Evolutionary conservation across 176 grass and related monocot species (phyloP), one percentile per base, ranked within the genome.

Genomic region (Triticum timopheevii): DNA sequence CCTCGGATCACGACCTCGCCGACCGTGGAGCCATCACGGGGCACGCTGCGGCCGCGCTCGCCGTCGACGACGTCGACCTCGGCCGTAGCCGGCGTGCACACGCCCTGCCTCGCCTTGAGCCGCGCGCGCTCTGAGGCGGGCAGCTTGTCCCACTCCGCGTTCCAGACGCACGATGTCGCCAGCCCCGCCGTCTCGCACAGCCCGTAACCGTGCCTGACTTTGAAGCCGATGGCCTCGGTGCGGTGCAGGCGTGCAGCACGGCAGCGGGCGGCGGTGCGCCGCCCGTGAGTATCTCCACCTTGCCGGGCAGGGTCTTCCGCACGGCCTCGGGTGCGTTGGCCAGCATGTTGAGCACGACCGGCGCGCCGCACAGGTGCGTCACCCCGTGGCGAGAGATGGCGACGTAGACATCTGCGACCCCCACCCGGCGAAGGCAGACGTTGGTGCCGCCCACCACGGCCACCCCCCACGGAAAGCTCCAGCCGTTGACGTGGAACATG

Each of bases 401-500:
- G 27, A 80, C 77, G 91, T 86, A 93, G 35, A 97, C 74, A 44
- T 67, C 64, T 0, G 40, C 40, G 40, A 10, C 40, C 10, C 11
- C 40, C 8, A 42, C 12, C 25, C 65, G 49, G 93, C 91, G 63
- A 93, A 45, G 10, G 42, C 42, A 45, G 42, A 45, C 11, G 42
- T 45, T 45, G 11, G 10, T 45, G 42, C 42, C 42, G 42, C 42
- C 42, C 42, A 45, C 42, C 42, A 45, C 42, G 42, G 42, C 11
- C 10, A 45, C 1, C 42, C 42, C 42, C 42, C 42, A 45, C 3
- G 42, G 42, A 45, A 45, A 45, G 42, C 42, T 45, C 42, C 95
- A 97, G 0, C 95, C 95, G 61, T 97, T 97, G 80, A 85, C 93
- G 87, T 97, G 95, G 81, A 95, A 97, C 93, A 97, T 93, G 34